Base-by-base conservation (phyloP, 371 early-diverging fungal genomes). In the Lichtheimia ornata region DNA sequence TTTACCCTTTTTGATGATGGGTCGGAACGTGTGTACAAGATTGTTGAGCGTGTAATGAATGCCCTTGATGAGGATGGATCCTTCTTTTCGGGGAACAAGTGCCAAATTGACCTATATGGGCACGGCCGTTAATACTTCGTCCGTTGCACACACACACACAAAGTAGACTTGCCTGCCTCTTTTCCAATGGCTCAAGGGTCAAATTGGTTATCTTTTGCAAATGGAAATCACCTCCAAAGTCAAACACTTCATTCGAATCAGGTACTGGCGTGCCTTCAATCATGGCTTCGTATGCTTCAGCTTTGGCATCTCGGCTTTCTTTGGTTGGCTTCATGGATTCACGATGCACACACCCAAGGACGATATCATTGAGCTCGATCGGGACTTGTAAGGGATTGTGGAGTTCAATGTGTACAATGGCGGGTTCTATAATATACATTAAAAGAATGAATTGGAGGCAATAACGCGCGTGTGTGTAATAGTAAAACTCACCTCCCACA, bases 1-100 rank as follows among this genome's bases (percentile, higher is more conserved):
- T 35, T 79, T 78, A 0, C 95, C 94, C 4, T 79, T 82, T 54
- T 90, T 86, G 22, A 76, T 56, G 65, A 96, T 91, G 11, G 79
- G 75, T 61, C 81, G 85, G 73, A 78, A 84, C 0, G 87, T 80
- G 24, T 91, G 91, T 6, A 95, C 86, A 24, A 85, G 78, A 7
- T 88, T 91, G 58, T 89, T 88, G 0, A 97, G 68, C 24, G 88
- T 85, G 63, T 90, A 95, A 30, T 84, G 87, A 4, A 97, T 65
- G 1, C 96, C 96, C 49, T 81, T 66, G 18, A 97, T 77, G 27
- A 71, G 69, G 25, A 97, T 74, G 51, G 81, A 76, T 0, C 97
- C 97, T 59, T 92, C 89, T 28, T 74, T 71, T 52, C 87, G 85
- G 4, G 95, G 92, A 4, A 87, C 70, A 5, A 96, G 71, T 20